These are phyloP conservation scores for Lactifluus pinguis DNA, from an alignment of 768 basidiomycete genomes.

Conservation along the genomic window DNA sequence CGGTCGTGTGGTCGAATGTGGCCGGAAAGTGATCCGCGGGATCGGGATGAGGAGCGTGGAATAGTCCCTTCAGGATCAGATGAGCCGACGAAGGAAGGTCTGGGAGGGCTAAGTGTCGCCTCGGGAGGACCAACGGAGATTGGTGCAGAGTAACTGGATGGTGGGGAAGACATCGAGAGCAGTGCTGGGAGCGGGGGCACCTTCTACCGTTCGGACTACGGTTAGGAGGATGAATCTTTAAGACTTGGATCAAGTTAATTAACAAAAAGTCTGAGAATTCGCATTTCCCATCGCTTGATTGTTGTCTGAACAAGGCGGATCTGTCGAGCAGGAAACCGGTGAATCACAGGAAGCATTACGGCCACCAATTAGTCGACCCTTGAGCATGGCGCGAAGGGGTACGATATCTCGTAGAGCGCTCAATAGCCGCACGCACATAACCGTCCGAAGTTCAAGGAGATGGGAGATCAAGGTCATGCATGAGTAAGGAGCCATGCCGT, in stretches of 20 bases:
- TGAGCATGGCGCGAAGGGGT: conserved; percentile 2
- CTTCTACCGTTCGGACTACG: neutral
- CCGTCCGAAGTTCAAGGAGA: conserved; percentile 15
- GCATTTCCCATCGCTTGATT: neutral
- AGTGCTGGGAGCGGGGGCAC: neutral
- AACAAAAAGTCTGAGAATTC: neutral
- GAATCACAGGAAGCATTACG: conserved; percentile 3
- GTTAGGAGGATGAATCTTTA: conserved; percentile 6
- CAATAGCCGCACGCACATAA: conserved; percentile 13
- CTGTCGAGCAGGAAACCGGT: neutral
- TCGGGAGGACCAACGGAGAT: neutral
- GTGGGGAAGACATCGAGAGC: neutral
- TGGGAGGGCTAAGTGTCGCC: conserved; percentile 6
- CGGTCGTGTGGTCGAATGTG: conserved; percentile 12
- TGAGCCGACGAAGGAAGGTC: conserved; percentile 9
- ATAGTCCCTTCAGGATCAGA: conserved; percentile 1
- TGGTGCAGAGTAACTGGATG: neutral
- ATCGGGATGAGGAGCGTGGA: neutral
- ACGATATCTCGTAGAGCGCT: neutral
- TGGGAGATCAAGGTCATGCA: neutral
- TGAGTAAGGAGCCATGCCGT: neutral
- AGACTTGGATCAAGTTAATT: neutral
- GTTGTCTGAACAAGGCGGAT: neutral
- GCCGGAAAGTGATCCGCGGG: conserved; percentile 4
- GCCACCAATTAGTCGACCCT: conserved; percentile 1